Base-by-base conservation (phyloP, 306 rosid species). In the Castanopsis chinensis region DNA sequence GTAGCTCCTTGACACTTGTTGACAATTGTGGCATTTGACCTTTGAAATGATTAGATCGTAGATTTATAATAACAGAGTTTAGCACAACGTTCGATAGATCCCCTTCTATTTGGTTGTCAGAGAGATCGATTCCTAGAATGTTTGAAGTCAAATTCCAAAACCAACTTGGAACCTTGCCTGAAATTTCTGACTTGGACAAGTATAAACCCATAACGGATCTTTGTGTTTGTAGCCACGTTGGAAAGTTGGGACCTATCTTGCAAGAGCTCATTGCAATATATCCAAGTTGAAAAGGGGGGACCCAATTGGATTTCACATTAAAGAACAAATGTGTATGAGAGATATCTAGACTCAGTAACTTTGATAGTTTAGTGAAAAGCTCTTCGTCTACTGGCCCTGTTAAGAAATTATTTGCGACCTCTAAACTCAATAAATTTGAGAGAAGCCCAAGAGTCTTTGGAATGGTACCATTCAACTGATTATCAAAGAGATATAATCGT, bases 171-270 rank as follows among this genome's bases (percentile, higher is more conserved):
- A 72, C 58, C 49, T 58, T 17, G 28, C 65, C 89, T 20, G 75
- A 71, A 61, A 85, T 76, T 19, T 81, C 76, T 67, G 86, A n/a
- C 11, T 13, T 73, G 17, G 87, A 74, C 55, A 88, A 53, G 63
- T 72, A 21, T 55, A 88, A 13, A 0, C 5, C 17, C 45, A 1
- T 1, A 6, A 74, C 12, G 2, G 68, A 54, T 13, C 23, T 71
- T 71, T 81, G 79, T 5, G 3, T 14, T 80, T 33, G 69, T 17
- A 88, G 70, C 89, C 91, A 88, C 35, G 25, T 5, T 15, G 89
- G 89, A 71, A 88, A 79, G 13, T 76, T 60, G 5, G 76, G 83
- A 6, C 85, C 88, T n/a, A 85, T 9, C 52, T 53, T 61, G 56
- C 78, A 86, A 27, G 63, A 81, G 52, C 73, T 84, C 58, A 83